A percentile compares a stretch with the other conserved stretches of the same genome.
phyloP scores from a whole-genome alignment of 2,329 filamentous ascomycete genomes.

The Remersonia thermophila region DNA sequence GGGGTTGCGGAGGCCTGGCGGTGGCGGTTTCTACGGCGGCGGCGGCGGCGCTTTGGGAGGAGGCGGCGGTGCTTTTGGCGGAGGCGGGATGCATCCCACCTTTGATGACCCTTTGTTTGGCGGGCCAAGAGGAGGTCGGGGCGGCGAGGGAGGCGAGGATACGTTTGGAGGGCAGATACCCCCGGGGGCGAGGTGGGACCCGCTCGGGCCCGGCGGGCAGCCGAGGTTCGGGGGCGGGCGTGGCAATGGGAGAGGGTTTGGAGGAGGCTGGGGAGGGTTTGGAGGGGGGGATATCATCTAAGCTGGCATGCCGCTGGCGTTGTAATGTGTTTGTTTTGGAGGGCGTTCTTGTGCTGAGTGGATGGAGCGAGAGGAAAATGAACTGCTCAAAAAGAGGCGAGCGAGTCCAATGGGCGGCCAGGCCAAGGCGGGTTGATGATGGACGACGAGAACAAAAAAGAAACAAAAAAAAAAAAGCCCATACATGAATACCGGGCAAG shows the following conservation, averaged over 20 bases:
- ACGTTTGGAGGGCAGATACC: slow-evolving; percentile 62
- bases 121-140: slow-evolving; percentile 36
- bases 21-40: slow-evolving; percentile 13
- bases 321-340: no score
- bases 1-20: slow-evolving; percentile 41
- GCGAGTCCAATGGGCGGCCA: no score
- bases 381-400: no score
- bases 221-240: slow-evolving; percentile 34
- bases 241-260: slow-evolving; percentile 18
- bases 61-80: slow-evolving; percentile 49
- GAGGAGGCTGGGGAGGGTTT: slow-evolving; percentile 16
- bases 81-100: slow-evolving; percentile 87
- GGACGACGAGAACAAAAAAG: no score
- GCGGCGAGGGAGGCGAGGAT: slow-evolving; percentile 29
- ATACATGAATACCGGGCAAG: no score
- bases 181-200: slow-evolving; percentile 85
- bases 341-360: no score
- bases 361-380: no score
- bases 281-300: slow-evolving; percentile 23
- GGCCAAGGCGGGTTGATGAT: no score
- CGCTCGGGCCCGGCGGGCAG: slow-evolving; percentile 55
- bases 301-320: no score
- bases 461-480: no score
- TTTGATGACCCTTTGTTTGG: slow-evolving; percentile 83
- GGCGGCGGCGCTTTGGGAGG: slow-evolving; percentile 23